These are phyloP conservation scores for Ceratocystis lukuohia DNA, from an alignment of 2,329 filamentous ascomycete species.

Conservation along the genomic window DNA sequence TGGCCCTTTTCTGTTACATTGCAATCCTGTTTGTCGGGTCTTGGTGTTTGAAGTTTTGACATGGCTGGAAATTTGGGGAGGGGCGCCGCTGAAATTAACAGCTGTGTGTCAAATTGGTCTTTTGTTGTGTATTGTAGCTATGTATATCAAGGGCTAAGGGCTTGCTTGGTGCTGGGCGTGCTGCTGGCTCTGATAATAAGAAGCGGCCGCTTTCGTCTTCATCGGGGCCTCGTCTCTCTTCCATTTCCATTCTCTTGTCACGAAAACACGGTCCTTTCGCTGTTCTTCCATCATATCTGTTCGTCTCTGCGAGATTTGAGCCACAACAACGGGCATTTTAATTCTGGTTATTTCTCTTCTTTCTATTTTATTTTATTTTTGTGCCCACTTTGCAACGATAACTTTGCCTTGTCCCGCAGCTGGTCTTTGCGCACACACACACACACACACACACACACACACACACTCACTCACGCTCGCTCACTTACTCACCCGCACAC, in stretches of 20 bases:
- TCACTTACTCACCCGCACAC: not conserved
- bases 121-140: no score
- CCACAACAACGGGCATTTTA: no score
- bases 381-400: not conserved
- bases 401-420: not conserved
- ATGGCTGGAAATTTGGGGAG: constrained; percentile 6
- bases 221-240: not conserved
- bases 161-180: not conserved
- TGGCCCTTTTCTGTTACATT: not conserved
- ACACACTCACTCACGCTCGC: no score
- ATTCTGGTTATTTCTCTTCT: not conserved
- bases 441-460: not conserved
- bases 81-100: not conserved
- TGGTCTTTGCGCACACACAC: not conserved
- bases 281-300: not conserved
- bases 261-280: no score
- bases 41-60: constrained; percentile 7
- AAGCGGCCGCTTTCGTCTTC: not conserved
- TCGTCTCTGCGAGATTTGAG: not conserved
- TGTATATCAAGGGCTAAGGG: not conserved
- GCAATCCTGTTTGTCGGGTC: constrained; percentile 4
- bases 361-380: not conserved
- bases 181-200: not conserved
- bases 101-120: no score
- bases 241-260: not conserved